Percentiles rank a stretch among this genome's conserved stretches.
Evolutionary conservation across 805 yeast species (phyloP).

Genomic region (Saccharomycopsis fermentans): DNA sequence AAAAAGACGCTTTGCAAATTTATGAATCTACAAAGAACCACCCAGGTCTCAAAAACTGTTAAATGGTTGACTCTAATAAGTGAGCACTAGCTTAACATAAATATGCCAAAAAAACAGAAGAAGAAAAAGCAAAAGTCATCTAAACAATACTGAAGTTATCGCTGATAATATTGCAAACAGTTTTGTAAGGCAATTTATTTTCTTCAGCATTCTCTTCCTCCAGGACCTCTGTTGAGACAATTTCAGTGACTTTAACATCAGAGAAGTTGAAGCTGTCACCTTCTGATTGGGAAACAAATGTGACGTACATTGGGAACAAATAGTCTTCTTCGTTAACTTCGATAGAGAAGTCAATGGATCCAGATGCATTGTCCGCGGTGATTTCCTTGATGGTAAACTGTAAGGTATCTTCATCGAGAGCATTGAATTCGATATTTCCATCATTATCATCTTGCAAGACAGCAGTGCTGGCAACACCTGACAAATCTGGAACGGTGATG

Average conservation of each 20-base stretch:
- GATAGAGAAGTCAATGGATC: constrained; percentile 71
- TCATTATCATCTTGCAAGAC: constrained; percentile 38
- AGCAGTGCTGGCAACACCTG: constrained; percentile 43
- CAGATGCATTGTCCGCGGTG: constrained; percentile 43
- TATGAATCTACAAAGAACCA: too few relatives aligned
- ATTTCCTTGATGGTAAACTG: constrained; percentile 53
- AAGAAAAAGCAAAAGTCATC: background rate
- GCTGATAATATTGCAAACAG: constrained; percentile 43
- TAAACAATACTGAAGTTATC: constrained; percentile 50
- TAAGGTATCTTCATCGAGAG: constrained; percentile 65
- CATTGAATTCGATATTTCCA: constrained; percentile 44
- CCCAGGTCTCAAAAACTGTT: too few relatives aligned
- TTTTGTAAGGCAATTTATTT: constrained; percentile 49
- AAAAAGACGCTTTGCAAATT: too few relatives aligned
- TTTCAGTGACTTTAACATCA: constrained; percentile 51
- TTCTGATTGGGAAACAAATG: constrained; percentile 39
- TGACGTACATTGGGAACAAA: constrained; percentile 78
- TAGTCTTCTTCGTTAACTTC: constrained; percentile 71
- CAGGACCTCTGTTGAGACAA: constrained; percentile 38
- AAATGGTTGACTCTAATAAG: too few relatives aligned
- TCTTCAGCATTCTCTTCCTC: constrained; percentile 31
- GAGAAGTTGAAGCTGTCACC: constrained; percentile 46
- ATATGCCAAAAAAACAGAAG: background rate
- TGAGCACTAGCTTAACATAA: too few relatives aligned
- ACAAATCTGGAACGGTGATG: constrained; percentile 52